Evolutionary conservation across 371 early-diverging fungal species (phyloP).

Genomic region (Apophysomyces elegans): DNA sequence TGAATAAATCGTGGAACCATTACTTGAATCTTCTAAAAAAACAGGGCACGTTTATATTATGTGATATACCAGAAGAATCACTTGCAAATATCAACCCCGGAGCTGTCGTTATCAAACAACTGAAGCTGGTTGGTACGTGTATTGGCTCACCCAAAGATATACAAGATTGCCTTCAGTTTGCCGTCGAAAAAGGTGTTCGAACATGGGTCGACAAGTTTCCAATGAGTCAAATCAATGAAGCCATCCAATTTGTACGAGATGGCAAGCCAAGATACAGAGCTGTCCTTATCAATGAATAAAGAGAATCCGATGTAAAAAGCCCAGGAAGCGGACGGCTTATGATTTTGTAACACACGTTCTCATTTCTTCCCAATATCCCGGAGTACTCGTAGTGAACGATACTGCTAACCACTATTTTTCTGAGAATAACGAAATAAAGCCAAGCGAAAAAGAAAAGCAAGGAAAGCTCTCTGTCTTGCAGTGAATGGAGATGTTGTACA

Average conservation of each 20-base stretch:
- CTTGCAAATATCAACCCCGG: constrained; percentile 21
- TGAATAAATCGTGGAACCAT: constrained; percentile 30
- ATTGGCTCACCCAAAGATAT: constrained; percentile 64
- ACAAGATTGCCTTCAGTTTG: constrained; percentile 68
- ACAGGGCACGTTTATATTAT: constrained; percentile 39
- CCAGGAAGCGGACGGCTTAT: too few relatives aligned
- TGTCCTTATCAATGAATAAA: constrained; percentile 30
- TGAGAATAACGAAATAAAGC: background rate
- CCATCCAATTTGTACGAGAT: constrained; percentile 34
- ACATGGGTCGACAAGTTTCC: constrained; percentile 68
- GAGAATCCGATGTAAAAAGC: too few relatives aligned
- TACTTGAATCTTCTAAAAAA: constrained; percentile 42
- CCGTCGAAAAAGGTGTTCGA: constrained; percentile 60
- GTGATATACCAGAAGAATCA: constrained; percentile 57
- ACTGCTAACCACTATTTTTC: background rate
- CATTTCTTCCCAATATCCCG: background rate
- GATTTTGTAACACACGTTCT: too few relatives aligned
- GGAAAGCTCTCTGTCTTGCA: background rate
- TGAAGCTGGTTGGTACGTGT: constrained; percentile 64
- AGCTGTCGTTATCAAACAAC: constrained; percentile 24
- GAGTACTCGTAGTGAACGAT: background rate
- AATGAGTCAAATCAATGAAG: constrained; percentile 49
- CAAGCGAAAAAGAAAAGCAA: constrained; percentile 7
- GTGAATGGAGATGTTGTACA: constrained; percentile 4
- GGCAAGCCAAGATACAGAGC: constrained; percentile 38